Conservation (phyloP, 2,329 filamentous ascomycete genomes). For the Colletotrichum lindemuthianum region DNA sequence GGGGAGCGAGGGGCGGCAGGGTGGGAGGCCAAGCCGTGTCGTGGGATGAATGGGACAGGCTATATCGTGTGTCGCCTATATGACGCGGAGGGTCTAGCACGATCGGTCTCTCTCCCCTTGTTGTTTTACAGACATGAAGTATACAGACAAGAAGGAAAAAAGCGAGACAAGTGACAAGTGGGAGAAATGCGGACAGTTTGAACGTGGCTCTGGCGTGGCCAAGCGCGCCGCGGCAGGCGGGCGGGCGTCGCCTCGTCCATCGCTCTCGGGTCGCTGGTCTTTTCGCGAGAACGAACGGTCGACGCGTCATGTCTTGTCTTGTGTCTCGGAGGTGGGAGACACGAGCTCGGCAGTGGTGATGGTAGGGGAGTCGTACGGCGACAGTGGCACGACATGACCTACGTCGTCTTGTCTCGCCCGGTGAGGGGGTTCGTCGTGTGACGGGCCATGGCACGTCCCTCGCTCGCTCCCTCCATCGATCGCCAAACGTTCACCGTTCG, state of each 20-base stretch:
- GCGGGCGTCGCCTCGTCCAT: not conserved
- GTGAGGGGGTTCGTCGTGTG: not conserved
- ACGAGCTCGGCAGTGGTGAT: not conserved
- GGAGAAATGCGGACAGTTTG: not conserved
- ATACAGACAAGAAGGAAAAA: too few species aligned
- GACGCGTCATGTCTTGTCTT: slow-evolving; percentile 20
- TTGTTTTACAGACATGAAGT: not conserved
- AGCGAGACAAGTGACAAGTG: not conserved
- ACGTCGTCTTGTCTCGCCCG: not conserved
- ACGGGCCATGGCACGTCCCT: slow-evolving; percentile 14
- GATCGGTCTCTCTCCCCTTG: slow-evolving; percentile 6
- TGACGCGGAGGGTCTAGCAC: not conserved
- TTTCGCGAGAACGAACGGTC: slow-evolving; percentile 12
- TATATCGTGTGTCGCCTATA: too few species aligned
- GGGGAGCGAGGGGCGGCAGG: too few species aligned
- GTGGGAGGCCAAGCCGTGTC: too few species aligned
- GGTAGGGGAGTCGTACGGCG: too few species aligned
- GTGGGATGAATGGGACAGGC: too few species aligned
- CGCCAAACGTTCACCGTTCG: slow-evolving; percentile 11
- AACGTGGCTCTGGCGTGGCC: slow-evolving; percentile 11
- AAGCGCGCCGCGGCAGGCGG: not conserved
- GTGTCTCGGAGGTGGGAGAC: not conserved
- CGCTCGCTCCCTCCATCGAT: slow-evolving; percentile 1
- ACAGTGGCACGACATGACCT: not conserved
- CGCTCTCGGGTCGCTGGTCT: not conserved